These are phyloP conservation scores for Ascomycota sp. DNA, from an alignment of 2,329 filamentous ascomycete genomes.

Conservation along the genomic window DNA sequence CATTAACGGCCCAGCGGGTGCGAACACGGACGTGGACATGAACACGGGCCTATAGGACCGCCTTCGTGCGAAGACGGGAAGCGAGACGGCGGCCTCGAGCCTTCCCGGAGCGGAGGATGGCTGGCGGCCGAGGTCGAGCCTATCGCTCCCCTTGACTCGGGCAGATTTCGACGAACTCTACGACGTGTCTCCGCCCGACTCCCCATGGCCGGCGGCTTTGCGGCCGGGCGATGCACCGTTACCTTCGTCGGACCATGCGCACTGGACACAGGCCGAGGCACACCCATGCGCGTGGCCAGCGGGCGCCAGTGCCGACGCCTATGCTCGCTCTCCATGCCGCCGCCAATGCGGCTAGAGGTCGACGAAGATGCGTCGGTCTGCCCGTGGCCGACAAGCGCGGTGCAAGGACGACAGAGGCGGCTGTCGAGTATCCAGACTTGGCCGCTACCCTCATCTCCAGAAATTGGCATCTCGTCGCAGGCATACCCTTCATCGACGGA, in stretches of 20 bases:
- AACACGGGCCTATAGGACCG: conserved; percentile 3
- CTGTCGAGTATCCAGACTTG: conserved; percentile 22
- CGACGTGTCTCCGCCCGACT: conserved; percentile 24
- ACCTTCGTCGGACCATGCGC: too few relatives aligned
- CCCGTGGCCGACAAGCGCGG: too few relatives aligned
- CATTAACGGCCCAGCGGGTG: too few relatives aligned
- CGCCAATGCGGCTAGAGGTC: too few relatives aligned
- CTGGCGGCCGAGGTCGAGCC: conserved; percentile 13
- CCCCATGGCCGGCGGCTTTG: conserved; percentile 10
- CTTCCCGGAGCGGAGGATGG: conserved; percentile 7
- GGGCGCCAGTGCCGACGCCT: too few relatives aligned
- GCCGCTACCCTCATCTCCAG: conserved; percentile 17
- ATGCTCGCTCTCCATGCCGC: too few relatives aligned
- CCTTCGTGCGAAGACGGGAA: conserved; percentile 14
- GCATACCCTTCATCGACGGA: too few relatives aligned
- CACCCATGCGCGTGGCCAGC: too few relatives aligned
- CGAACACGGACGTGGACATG: conserved; percentile 1
- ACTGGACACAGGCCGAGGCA: too few relatives aligned
- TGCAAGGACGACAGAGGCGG: conserved; percentile 6
- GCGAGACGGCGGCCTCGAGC: conserved; percentile 13
- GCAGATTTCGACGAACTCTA: conserved; percentile 21
- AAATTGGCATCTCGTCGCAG: conserved; percentile 6
- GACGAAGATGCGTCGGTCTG: too few relatives aligned
- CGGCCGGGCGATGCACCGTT: conserved; percentile 3
- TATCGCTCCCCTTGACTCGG: conserved; percentile 5